Conservation (phyloP, 768 basidiomycete species). For the Lactarius akahatsu region DNA sequence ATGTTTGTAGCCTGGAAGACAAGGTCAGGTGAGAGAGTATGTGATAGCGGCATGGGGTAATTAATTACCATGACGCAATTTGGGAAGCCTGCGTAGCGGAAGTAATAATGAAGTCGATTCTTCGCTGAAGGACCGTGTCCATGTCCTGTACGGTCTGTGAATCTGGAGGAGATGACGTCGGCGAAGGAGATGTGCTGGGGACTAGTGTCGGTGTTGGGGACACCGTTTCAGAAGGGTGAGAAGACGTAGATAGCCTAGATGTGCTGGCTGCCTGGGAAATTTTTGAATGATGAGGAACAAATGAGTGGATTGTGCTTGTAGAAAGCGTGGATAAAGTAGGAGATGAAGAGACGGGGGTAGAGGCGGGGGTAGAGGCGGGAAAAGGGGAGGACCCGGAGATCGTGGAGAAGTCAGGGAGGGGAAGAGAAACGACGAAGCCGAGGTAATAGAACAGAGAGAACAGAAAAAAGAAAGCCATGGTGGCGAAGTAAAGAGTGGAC, state of each 20-base stretch:
- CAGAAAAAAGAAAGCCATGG: neutral
- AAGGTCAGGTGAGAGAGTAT: neutral
- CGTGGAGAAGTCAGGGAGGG: neutral
- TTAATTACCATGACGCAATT: constrained; percentile 22
- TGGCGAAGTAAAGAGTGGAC: constrained; percentile 13
- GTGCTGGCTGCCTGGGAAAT: neutral
- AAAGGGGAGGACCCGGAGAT: neutral
- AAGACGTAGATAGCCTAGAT: neutral
- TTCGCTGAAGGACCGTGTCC: constrained; percentile 23
- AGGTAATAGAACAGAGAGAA: constrained; percentile 7
- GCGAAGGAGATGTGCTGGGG: neutral
- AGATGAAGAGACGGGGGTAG: neutral
- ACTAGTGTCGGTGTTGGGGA: neutral
- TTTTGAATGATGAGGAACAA: neutral
- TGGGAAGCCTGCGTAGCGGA: constrained; percentile 8
- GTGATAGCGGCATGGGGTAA: neutral
- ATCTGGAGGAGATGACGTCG: neutral
- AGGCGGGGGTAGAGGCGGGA: neutral
- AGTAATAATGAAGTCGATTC: constrained; percentile 20
- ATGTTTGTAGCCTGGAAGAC: constrained; percentile 26
- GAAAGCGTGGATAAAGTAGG: neutral
- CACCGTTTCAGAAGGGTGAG: neutral
- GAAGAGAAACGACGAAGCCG: neutral
- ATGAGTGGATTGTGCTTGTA: neutral
- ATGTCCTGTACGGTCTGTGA: constrained; percentile 18